A percentile compares a stretch with the other conserved stretches of the same genome.
phyloP scores from a whole-genome alignment of 768 basidiomycete genomes.

The Lactifluus rugatus region DNA sequence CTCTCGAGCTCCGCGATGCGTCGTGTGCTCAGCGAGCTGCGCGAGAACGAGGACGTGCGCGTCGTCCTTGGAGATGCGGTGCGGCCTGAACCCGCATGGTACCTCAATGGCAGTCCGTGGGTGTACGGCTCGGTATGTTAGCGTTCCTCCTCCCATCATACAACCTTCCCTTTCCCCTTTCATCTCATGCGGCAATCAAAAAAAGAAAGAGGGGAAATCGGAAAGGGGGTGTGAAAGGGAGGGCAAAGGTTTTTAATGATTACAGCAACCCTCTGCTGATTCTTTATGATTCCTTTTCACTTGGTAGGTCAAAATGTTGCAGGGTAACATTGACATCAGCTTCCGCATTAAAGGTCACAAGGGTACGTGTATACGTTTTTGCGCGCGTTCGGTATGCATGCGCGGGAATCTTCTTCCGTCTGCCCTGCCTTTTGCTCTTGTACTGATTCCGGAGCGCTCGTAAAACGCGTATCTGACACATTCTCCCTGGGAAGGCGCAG shows the following conservation, averaged over 20 bases:
- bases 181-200: neutral
- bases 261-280: neutral
- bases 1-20: constrained; percentile 66
- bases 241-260: neutral
- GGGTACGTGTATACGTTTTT: constrained; percentile 35
- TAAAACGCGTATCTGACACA: neutral
- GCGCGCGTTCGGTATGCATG: too few relatives aligned
- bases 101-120: constrained; percentile 66
- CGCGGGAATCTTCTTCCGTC: too few relatives aligned
- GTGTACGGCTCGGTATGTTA: constrained; percentile 55
- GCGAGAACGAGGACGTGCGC: constrained; percentile 39
- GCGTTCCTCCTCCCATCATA: neutral
- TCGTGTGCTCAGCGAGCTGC: constrained; percentile 52
- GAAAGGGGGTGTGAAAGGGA: neutral
- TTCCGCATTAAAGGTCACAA: constrained; percentile 66
- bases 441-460: neutral
- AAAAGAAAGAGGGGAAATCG: too few relatives aligned
- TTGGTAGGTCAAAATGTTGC: constrained; percentile 55
- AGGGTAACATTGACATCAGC: constrained; percentile 70
- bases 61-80: constrained; percentile 57
- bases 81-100: constrained; percentile 58
- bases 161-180: neutral
- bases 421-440: neutral
- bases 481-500: constrained; percentile 38
- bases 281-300: neutral